Evolutionary conservation across 768 basidiomycete species (phyloP), one percentile per base, ranked within the genome.

Genomic region (Cystobasidium ongulense): DNA sequence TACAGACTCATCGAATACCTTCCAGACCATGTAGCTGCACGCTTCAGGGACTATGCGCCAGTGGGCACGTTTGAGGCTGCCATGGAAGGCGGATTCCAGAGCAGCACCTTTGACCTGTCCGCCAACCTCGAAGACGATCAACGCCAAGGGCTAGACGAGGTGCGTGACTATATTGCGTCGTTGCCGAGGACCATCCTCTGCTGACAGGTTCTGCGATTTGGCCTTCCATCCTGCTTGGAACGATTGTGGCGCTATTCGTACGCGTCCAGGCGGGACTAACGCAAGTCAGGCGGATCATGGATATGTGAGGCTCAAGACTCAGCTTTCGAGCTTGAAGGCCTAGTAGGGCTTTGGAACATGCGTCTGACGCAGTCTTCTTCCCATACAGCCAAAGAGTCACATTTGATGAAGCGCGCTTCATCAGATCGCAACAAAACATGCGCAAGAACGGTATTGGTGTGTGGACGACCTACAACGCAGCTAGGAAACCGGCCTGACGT

Each of bases 241-340:
- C 27, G 25, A 13, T 7, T 59, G 33, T 29, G 29, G 57, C 29
- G 57, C 25, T 59, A 15, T 59, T 10, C 17, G 33, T 5, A 29
- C 57, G 29, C n/a, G 8, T 54, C 15, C 57, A 59, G 57, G 57
- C 25, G 15, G 57, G 74, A 17, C 52, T 78, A 63, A 78, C 76
- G n/a, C 74, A 77, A 36, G 50, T 78, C 1, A 25, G 78, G 21
- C 38, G 78, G 33, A 75, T 78, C 43, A 78, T 78, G 78, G 78
- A 78, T 38, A 57, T 72, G 38, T 39, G 67, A 18, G 53, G 36
- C 27, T 41, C 62, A 27, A 17, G 25, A 63, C 25, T 35, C 25
- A 17, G 15, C 11, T 11, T 13, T 64, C 46, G 68, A 41, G 1
- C 76, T 76, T 43, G 76, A 76, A 29, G 36, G n/a, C n/a, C 23